A percentile compares a stretch with the other conserved stretches of the same genome.
Conservation (phyloP, 192 early-diverging fungal genomes). For the Blastocladiella britannica region DNA sequence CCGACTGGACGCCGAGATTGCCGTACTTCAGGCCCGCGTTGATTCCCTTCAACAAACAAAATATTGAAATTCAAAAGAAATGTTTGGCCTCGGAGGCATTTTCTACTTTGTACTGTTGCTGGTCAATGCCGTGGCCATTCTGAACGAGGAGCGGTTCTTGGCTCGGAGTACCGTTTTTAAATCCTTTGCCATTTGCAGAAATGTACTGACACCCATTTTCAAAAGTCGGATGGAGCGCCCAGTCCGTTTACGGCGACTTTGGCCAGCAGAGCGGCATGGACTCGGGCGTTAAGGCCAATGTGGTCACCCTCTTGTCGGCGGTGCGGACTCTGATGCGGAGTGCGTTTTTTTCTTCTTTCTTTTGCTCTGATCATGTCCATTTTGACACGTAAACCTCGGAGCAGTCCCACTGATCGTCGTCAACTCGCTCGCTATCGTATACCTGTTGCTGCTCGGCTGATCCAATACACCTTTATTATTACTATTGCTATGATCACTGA, state of each 20-base stretch:
- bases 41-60: background rate
- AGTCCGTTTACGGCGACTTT: background rate
- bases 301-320: constrained; percentile 75
- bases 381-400: background rate
- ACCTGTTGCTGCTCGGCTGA: constrained; percentile 46
- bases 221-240: constrained; percentile 38
- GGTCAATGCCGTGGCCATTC: constrained; percentile 11
- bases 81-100: constrained; percentile 47
- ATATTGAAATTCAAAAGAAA: background rate
- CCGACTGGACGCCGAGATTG: background rate
- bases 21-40: background rate
- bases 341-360: constrained; percentile 13
- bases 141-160: constrained; percentile 39
- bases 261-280: constrained; percentile 18
- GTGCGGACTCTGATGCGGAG: constrained; percentile 73
- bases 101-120: constrained; percentile 59
- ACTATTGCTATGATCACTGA: background rate
- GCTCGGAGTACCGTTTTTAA: constrained; percentile 80
- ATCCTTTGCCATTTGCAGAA: too few species aligned
- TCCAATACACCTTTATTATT: background rate
- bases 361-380: background rate
- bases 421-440: constrained; percentile 61
- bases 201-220: background rate
- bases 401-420: constrained; percentile 34
- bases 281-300: constrained; percentile 50